phyloP scores from a whole-genome alignment of 2,329 filamentous ascomycete species.

The Ophiocordyceps unilateralis region DNA sequence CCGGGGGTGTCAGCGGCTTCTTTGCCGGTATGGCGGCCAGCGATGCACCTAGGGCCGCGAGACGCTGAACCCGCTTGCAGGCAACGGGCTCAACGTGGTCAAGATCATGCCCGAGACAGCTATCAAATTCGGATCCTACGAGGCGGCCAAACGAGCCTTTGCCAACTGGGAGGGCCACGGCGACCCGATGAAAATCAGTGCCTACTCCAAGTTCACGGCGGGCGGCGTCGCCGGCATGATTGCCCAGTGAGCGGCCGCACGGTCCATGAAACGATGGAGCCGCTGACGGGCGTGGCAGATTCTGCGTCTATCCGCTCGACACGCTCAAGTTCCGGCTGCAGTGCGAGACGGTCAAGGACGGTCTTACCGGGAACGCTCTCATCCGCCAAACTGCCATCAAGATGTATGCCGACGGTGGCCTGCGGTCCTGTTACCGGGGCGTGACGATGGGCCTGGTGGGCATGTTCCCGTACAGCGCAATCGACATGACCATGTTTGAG shows the following conservation, averaged over 20 bases:
- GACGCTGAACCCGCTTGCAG: conserved; percentile 23
- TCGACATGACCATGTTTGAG: conserved; percentile 92
- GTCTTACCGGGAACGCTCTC: conserved; percentile 65
- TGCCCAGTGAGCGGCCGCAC: conserved; percentile 49
- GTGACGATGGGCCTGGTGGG: conserved; percentile 85
- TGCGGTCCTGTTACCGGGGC: conserved; percentile 72
- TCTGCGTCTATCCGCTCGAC: conserved; percentile 88
- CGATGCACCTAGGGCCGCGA: too few relatives aligned
- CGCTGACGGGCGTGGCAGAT: conserved; percentile 29
- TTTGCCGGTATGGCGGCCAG: conserved; percentile 58
- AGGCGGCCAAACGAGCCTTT: conserved; percentile 79
- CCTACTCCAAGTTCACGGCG: conserved; percentile 75
- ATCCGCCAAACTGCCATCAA: conserved; percentile 70
- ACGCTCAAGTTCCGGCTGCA: conserved; percentile 73
- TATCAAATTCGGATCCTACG: conserved; percentile 95
- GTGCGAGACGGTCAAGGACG: conserved; percentile 80
- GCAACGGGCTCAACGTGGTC: conserved; percentile 88
- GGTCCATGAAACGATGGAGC: neutral
- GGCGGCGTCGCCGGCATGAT: conserved; percentile 88
- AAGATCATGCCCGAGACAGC: conserved; percentile 99
- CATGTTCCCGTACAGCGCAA: conserved; percentile 96
- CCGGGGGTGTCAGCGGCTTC: conserved; percentile 73
- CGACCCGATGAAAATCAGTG: conserved; percentile 62
- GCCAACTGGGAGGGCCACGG: conserved; percentile 76
- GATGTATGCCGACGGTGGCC: conserved; percentile 64